phyloP scores from a whole-genome alignment of 768 basidiomycete species.

The Serpula lacrymans region DNA sequence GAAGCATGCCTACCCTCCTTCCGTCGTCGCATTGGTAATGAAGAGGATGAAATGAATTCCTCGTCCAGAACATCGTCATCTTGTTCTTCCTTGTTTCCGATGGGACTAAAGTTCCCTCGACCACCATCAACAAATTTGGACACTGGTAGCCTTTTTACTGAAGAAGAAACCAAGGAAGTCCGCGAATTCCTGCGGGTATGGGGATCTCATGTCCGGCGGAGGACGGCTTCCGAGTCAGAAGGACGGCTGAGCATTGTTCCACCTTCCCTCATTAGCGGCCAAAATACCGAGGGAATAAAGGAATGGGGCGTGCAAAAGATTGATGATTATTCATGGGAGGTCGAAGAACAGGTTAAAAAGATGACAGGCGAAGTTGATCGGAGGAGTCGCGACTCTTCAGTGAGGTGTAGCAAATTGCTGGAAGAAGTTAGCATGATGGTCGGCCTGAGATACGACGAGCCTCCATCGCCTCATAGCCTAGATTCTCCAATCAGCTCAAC shows the following conservation, averaged over 20 bases:
- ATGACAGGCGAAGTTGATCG: slow-evolving; percentile 1
- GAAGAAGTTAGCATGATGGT: slow-evolving; percentile 30
- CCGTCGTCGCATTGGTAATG: too few relatives aligned
- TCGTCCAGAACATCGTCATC: neutral
- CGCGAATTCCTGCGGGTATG: slow-evolving; percentile 14
- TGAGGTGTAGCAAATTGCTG: slow-evolving; percentile 25
- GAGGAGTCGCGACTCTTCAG: slow-evolving; percentile 1
- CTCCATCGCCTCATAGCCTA: too few relatives aligned
- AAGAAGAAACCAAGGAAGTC: slow-evolving; percentile 11
- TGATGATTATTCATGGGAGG: slow-evolving; percentile 16
- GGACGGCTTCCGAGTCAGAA: slow-evolving; percentile 10
- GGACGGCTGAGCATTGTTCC: slow-evolving; percentile 1
- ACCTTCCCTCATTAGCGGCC: too few relatives aligned
- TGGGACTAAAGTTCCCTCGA: neutral
- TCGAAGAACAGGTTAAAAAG: too few relatives aligned
- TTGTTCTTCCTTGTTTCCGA: neutral
- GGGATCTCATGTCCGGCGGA: slow-evolving; percentile 8
- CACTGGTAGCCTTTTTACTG: slow-evolving; percentile 3
- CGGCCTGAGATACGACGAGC: too few relatives aligned
- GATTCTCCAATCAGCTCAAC: too few relatives aligned
- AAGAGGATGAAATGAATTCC: neutral
- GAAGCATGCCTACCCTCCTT: too few relatives aligned
- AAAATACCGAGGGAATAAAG: neutral
- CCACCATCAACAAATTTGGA: slow-evolving; percentile 3
- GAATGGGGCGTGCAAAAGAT: too few relatives aligned